Conservation (phyloP, 768 basidiomycete species). For the Asterophora lycoperdoides region DNA sequence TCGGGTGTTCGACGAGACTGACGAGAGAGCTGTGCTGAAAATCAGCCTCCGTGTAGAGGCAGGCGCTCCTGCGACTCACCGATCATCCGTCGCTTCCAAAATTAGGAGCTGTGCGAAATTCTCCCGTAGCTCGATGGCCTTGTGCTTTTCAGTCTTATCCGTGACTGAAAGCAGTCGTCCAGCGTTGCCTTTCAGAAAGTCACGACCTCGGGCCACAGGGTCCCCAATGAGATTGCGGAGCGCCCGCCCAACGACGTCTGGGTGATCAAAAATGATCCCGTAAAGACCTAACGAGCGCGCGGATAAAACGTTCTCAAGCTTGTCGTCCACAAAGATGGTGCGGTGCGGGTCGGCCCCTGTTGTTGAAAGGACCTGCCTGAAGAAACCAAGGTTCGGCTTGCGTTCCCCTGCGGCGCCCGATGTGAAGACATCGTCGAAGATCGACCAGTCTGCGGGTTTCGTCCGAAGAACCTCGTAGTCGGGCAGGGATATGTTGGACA, state of each 20-base stretch:
- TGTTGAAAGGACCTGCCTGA: conserved; percentile 41
- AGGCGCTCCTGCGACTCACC: conserved; percentile 25
- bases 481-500: conserved; percentile 56
- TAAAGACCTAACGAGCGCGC: conserved; percentile 54
- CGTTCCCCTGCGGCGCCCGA: conserved; percentile 50
- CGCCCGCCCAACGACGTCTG: conserved; percentile 35
- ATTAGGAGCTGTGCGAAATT: conserved; percentile 60
- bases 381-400: conserved; percentile 53
- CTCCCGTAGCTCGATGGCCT: conserved; percentile 38
- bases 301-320: conserved; percentile 52
- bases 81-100: conserved; percentile 45
- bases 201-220: conserved; percentile 38
- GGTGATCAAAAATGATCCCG: conserved; percentile 48
- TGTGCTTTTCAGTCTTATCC: conserved; percentile 23
- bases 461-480: conserved; percentile 44
- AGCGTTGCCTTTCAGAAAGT: conserved; percentile 38
- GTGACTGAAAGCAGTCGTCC: conserved; percentile 43
- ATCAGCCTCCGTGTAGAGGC: not conserved
- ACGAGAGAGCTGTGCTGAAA: conserved; percentile 37
- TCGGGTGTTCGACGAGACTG: conserved; percentile 35
- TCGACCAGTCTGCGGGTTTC: conserved; percentile 44
- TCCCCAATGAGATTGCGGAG: conserved; percentile 46
- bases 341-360: conserved; percentile 41
- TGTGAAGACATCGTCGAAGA: conserved; percentile 49
- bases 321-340: conserved; percentile 58